phyloP scores from a whole-genome alignment of 225 moss, liverwort and hornwort species.

The Pseudisothecium myosuroides region DNA sequence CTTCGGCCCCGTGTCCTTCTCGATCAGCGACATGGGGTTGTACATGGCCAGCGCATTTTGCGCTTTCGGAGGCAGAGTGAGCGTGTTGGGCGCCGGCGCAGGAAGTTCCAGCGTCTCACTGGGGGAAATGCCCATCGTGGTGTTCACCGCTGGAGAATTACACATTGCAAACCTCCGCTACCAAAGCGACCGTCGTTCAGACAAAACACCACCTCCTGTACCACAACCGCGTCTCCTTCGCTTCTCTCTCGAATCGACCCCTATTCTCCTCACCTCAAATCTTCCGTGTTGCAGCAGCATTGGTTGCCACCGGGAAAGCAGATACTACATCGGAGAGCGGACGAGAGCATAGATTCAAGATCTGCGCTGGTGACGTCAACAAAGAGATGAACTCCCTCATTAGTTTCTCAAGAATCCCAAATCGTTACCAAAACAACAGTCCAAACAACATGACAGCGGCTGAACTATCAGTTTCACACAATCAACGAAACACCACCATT shows the following conservation, averaged over 20 bases:
- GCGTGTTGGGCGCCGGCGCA: constrained; percentile 25
- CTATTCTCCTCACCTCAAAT: not conserved
- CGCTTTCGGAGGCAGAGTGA: constrained; percentile 32
- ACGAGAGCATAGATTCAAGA: not conserved
- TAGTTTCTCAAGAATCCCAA: not conserved
- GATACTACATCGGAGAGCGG: not conserved
- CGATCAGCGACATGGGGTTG: constrained; percentile 35
- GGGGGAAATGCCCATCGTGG: constrained; percentile 18
- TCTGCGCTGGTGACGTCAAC: not conserved
- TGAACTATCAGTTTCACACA: not conserved
- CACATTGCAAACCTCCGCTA: constrained; percentile 15
- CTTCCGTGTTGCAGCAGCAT: not conserved
- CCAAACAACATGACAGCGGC: not conserved
- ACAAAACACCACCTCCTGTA: not conserved
- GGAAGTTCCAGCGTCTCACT: constrained; percentile 2
- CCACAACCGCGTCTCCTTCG: not conserved
- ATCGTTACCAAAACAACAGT: not conserved
- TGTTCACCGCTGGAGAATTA: constrained; percentile 10
- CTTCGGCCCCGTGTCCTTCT: constrained; percentile 26
- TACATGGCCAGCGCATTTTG: constrained; percentile 34
- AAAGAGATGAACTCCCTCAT: not conserved
- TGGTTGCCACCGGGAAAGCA: not conserved
- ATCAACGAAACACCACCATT: not conserved
- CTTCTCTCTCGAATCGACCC: not conserved
- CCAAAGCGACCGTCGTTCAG: not conserved